Evolutionary conservation across 2,329 filamentous ascomycete species (phyloP).

Genomic region (Trichothecium sympodiale): DNA sequence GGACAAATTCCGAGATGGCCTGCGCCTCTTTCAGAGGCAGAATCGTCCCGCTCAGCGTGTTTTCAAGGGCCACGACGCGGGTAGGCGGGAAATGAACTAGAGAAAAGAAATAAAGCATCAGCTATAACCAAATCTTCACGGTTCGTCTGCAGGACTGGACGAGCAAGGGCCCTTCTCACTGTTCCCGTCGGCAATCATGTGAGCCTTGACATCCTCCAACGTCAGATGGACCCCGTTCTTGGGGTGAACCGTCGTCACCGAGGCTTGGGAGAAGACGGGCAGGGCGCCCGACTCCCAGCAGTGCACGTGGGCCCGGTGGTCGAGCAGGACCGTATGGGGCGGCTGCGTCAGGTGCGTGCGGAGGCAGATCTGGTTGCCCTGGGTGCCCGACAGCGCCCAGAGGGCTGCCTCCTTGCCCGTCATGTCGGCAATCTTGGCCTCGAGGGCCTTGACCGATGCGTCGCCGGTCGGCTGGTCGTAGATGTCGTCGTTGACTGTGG

Average conservation of each 20-base stretch:
- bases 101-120: conserved; percentile 39
- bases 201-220: conserved; percentile 54
- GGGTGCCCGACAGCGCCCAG: conserved; percentile 15
- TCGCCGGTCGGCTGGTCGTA: conserved; percentile 14
- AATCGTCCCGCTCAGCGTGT: conserved; percentile 66
- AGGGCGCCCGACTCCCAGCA: conserved; percentile 53
- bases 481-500: conserved; percentile 16
- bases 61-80: conserved; percentile 66
- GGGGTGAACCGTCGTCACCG: conserved; percentile 53
- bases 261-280: conserved; percentile 56
- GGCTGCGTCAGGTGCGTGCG: conserved; percentile 16
- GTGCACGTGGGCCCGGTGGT: conserved; percentile 64
- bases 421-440: conserved; percentile 11
- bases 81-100: conserved; percentile 71
- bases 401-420: conserved; percentile 16
- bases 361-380: conserved; percentile 17
- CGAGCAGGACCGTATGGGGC: conserved; percentile 23
- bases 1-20: conserved; percentile 57
- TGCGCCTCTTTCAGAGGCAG: conserved; percentile 60
- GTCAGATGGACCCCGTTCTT: conserved; percentile 61
- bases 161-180: too few relatives aligned
- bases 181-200: conserved; percentile 14
- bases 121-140: too few relatives aligned
- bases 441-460: conserved; percentile 15
- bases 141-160: too few relatives aligned